phyloP scores from a whole-genome alignment of 1,284 basidiomycete species.

The Apiotrichum veenhuisii region DNA sequence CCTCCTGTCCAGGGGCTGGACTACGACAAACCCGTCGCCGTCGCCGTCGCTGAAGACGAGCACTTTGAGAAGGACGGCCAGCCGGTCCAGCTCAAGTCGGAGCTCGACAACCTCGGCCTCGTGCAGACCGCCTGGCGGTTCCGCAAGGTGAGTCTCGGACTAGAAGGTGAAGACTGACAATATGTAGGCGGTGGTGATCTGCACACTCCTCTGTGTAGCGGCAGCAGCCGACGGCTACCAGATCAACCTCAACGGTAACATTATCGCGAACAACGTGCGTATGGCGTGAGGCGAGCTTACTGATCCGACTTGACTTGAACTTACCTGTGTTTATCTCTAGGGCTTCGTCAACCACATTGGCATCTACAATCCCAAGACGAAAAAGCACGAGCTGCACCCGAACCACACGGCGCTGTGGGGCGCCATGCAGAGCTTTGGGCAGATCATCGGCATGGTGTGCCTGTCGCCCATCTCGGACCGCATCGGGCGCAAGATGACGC shows the following conservation, averaged over 20 bases:
- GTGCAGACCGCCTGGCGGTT: conserved; percentile 2
- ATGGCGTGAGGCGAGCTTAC: too few relatives aligned
- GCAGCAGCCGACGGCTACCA: conserved; percentile 23
- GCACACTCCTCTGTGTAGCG: conserved; percentile 12
- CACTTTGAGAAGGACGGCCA: neutral
- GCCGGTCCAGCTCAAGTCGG: conserved; percentile 8
- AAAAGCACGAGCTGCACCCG: neutral
- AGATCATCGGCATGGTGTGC: conserved; percentile 21
- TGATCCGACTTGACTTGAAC: too few relatives aligned
- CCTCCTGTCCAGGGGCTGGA: too few relatives aligned
- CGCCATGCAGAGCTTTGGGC: conserved; percentile 18
- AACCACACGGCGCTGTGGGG: conserved; percentile 8
- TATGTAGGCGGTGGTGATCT: neutral
- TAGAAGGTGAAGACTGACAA: neutral
- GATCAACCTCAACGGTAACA: conserved; percentile 5
- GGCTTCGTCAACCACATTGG: conserved; percentile 13
- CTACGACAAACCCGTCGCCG: neutral
- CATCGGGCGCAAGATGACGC: conserved; percentile 17
- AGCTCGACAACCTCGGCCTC: conserved; percentile 6
- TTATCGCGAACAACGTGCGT: conserved; percentile 19
- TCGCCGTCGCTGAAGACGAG: neutral
- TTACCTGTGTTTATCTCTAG: too few relatives aligned
- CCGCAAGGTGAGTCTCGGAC: conserved; percentile 1
- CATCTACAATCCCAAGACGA: neutral
- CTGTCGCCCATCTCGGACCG: conserved; percentile 16